Conservation (phyloP, 169 alveolate species). For the Babesia sp. region DNA sequence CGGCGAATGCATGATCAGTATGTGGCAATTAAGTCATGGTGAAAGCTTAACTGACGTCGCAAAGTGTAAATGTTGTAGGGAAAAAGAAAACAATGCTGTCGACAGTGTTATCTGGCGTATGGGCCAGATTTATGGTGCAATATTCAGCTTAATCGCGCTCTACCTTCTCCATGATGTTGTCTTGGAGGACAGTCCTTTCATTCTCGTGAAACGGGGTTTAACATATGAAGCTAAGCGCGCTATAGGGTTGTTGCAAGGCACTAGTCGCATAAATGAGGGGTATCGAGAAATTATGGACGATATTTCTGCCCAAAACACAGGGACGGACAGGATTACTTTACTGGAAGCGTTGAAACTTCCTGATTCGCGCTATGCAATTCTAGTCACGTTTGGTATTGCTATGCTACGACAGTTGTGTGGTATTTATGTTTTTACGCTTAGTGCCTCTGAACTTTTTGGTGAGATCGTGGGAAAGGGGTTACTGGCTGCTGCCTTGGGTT, state of each 20-base stretch:
- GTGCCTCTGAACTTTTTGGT: slow-evolving; percentile 76
- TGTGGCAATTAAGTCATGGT: slow-evolving; percentile 72
- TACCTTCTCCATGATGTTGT: slow-evolving; percentile 33
- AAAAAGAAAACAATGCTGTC: not conserved
- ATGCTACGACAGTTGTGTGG: slow-evolving; percentile 83
- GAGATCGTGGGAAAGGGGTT: slow-evolving; percentile 48
- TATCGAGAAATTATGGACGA: slow-evolving; percentile 61
- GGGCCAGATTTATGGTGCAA: slow-evolving; percentile 49
- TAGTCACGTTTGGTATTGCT: slow-evolving; percentile 73
- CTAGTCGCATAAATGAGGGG: slow-evolving; percentile 42
- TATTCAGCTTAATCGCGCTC: slow-evolving; percentile 58
- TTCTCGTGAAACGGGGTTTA: slow-evolving; percentile 59
- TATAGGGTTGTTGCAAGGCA: slow-evolving; percentile 68
- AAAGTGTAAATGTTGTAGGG: not conserved
- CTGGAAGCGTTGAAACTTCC: slow-evolving; percentile 58
- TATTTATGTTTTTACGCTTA: slow-evolving; percentile 78
- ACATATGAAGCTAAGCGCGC: slow-evolving; percentile 63
- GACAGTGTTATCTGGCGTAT: slow-evolving; percentile 71
- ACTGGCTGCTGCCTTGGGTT: slow-evolving; percentile 67
- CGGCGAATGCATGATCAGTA: slow-evolving; percentile 75
- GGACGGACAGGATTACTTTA: slow-evolving; percentile 47
- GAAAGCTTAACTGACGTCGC: not conserved
- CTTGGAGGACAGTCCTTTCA: slow-evolving; percentile 69
- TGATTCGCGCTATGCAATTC: slow-evolving; percentile 71
- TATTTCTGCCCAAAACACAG: slow-evolving; percentile 40